phyloP scores from a whole-genome alignment of 208 protist genomes.

The Leishmania tropica region DNA sequence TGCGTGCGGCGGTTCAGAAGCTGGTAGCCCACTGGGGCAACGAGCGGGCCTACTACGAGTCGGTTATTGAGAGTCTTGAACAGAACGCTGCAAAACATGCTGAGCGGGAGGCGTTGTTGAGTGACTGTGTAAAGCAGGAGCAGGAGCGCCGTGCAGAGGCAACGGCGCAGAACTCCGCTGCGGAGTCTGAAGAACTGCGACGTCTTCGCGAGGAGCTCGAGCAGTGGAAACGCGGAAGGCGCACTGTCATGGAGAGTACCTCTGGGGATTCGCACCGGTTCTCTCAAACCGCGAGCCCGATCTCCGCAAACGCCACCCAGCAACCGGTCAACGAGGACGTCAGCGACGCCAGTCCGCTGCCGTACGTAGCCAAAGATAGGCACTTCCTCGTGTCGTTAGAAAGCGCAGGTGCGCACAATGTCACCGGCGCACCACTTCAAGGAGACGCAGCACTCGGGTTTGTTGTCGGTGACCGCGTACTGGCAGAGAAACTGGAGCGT shows the following conservation, averaged over 20 bases:
- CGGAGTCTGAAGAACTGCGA: background rate
- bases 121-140: slow-evolving; percentile 19
- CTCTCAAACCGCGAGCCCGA: background rate
- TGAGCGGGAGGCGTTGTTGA: slow-evolving; percentile 27
- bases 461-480: background rate
- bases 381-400: background rate
- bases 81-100: slow-evolving; percentile 11
- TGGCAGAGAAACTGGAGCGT: slow-evolving; percentile 20
- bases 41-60: slow-evolving; percentile 29
- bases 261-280: background rate
- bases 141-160: slow-evolving; percentile 5
- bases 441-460: background rate
- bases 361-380: background rate
- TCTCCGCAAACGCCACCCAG: background rate
- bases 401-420: background rate
- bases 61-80: slow-evolving; percentile 29
- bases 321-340: background rate
- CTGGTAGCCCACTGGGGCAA: slow-evolving; percentile 18
- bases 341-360: background rate
- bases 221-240: slow-evolving; percentile 2
- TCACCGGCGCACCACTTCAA: background rate
- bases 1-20: slow-evolving; percentile 13
- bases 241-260: too few species aligned
- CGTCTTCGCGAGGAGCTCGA: slow-evolving; percentile 10
- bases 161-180: background rate